Evolutionary conservation across 2,329 filamentous ascomycete genomes (phyloP), one percentile per base, ranked within the genome.

Genomic region (Aspergillus piperis): DNA sequence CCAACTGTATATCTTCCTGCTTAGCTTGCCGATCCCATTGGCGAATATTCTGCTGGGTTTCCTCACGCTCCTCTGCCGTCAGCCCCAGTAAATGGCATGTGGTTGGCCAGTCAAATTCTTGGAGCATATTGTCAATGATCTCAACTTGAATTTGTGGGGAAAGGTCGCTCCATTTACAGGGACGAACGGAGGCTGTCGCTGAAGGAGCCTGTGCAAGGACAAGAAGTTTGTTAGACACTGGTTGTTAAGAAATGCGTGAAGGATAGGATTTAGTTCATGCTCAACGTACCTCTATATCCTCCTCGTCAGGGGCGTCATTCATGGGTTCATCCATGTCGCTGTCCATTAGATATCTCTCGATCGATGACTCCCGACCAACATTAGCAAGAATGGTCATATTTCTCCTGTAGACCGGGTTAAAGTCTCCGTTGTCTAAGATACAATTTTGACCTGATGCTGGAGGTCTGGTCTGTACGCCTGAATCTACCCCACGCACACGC

Each of bases 121-220:
- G 58, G 23, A 71, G 54, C 27, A 77, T 64, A 51, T 77, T 78
- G 10, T 68, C 62, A 17, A 71, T 58, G 13, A 78, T 77, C 54
- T 78, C 76, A 3, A 71, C 66, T 57, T 74, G 72, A 19, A 79
- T 64, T 3, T 63, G 66, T 15, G 62, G 63, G 15, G 67, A 64
- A 5, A 79, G 61, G 39, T 77, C 73, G 19, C 49, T 56, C 77
- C 76, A 79, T 54, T 65, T 41, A 8, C 70, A 70, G 32, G 67
- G 50, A 4, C 54, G 42, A 8, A 61, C 59, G 51, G 64, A 25
- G 27, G 10, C 27, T 44, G 30, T 13, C 13, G 42, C 58, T 38
- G 17, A 32, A 15, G 27, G n/a, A 23, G 32, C 21, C 21, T 39
- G 38, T 15, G 15, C 25, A 38, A 44, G 17, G 27, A 7, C 10